Conservation (phyloP, 2,329 filamentous ascomycete genomes). For the Leptographium radiaticola region DNA sequence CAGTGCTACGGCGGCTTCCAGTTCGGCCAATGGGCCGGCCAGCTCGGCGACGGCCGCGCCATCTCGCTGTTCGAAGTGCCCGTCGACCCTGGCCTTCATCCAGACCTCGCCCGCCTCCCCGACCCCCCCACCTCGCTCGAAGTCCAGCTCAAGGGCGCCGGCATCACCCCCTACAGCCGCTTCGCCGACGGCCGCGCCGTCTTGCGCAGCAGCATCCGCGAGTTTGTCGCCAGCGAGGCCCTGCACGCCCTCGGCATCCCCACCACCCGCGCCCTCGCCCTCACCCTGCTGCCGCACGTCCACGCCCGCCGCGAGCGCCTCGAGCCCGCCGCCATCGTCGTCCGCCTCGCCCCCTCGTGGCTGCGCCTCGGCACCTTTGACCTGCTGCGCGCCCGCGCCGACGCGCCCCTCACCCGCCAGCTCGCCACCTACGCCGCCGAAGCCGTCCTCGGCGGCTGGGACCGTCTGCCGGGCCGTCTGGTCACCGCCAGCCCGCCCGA, state of each 20-base stretch:
- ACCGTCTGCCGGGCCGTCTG: constrained; percentile 57
- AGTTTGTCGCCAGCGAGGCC: constrained; percentile 85
- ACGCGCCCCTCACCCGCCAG: constrained; percentile 58
- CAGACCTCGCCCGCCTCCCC: constrained; percentile 18
- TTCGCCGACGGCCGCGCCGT: constrained; percentile 96
- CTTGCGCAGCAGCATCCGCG: constrained; percentile 78
- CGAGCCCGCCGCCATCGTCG: constrained; percentile 86
- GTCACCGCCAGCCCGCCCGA: constrained; percentile 28
- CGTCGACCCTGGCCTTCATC: constrained; percentile 25
- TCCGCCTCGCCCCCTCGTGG: constrained; percentile 85
- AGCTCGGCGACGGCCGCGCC: constrained; percentile 85
- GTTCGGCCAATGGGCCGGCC: constrained; percentile 84
- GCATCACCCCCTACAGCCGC: constrained; percentile 83
- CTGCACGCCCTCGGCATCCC: constrained; percentile 78
- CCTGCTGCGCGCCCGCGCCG: constrained; percentile 68
- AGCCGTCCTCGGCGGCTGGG: constrained; percentile 80
- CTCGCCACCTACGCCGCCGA: constrained; percentile 77
- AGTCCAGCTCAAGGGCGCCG: constrained; percentile 87
- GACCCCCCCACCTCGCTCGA: constrained; percentile 51
- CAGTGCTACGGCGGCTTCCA: constrained; percentile 88
- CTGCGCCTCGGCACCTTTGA: constrained; percentile 93
- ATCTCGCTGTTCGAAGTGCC: constrained; percentile 89
- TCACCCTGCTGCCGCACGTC: constrained; percentile 62
- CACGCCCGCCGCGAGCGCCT: constrained; percentile 65
- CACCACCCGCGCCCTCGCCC: constrained; percentile 70